These are phyloP conservation scores for Bruguiera sexangula DNA, from an alignment of 345 rosid genomes.

Conservation along the genomic window DNA sequence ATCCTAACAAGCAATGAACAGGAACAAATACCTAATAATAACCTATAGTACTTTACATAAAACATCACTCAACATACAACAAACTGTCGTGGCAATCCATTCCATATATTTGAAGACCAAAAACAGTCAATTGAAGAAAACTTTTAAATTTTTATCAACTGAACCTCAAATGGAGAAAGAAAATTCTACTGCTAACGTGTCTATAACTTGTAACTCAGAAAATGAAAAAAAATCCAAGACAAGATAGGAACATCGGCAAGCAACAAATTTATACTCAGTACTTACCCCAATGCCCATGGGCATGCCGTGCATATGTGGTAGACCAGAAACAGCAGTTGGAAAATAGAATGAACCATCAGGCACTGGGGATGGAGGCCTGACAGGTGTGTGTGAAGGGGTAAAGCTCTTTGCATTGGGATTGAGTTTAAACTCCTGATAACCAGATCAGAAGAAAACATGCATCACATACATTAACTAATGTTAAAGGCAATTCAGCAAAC, in stretches of 20 bases:
- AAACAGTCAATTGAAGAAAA: not conserved
- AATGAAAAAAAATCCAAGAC: not conserved
- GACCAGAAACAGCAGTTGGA: conserved; percentile 43
- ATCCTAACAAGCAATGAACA: conserved; percentile 1
- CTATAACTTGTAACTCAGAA: not conserved
- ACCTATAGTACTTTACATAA: not conserved
- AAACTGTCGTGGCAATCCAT: not conserved
- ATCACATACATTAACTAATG: conserved; percentile 6
- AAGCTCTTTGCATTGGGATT: conserved; percentile 94
- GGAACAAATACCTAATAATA: not conserved
- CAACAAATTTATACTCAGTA: not conserved
- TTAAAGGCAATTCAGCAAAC: not conserved
- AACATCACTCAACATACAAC: not conserved
- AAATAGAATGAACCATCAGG: conserved; percentile 63
- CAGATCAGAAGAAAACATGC: conserved; percentile 1
- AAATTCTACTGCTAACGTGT: no score
- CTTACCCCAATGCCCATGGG: conserved; percentile 74
- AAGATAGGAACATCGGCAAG: not conserved
- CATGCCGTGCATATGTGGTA: conserved; percentile 69
- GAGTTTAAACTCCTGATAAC: conserved; percentile 76
- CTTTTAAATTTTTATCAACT: not conserved
- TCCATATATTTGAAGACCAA: not conserved
- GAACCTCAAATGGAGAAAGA: not conserved
- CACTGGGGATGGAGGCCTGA: conserved; percentile 59
- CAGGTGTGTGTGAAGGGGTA: conserved; percentile 51